Conservation (phyloP, 768 basidiomycete genomes). For the Calocera viscosa region DNA sequence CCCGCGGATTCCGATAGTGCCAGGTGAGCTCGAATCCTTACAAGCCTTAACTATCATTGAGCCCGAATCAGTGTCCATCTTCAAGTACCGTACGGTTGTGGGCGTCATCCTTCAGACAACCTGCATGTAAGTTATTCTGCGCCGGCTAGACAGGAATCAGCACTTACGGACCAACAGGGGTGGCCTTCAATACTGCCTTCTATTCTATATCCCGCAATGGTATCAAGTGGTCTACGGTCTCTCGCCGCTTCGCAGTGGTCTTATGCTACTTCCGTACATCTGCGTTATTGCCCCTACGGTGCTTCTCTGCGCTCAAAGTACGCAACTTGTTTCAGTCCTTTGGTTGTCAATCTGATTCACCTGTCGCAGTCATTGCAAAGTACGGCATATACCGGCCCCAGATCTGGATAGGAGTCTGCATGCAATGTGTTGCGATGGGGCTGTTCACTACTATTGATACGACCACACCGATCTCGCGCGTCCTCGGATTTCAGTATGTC, state of each 20-base stretch:
- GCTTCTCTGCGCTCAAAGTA: background rate
- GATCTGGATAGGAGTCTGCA: background rate
- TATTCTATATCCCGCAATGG: slow-evolving; percentile 6
- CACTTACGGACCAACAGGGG: background rate
- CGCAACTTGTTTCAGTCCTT: background rate
- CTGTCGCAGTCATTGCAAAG: background rate
- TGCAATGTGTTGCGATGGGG: background rate
- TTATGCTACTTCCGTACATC: slow-evolving; percentile 3
- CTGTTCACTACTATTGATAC: background rate
- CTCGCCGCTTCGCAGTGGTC: background rate
- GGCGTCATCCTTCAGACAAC: slow-evolving; percentile 23
- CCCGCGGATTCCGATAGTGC: slow-evolving; percentile 17
- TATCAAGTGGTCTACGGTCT: slow-evolving; percentile 5
- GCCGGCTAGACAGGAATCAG: too few relatives aligned
- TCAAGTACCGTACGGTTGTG: slow-evolving; percentile 23
- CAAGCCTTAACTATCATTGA: background rate
- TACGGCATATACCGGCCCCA: background rate
- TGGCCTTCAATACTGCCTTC: slow-evolving; percentile 1
- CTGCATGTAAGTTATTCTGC: background rate
- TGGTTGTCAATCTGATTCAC: background rate
- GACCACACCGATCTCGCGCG: background rate
- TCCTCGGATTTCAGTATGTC: background rate
- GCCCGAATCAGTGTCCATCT: slow-evolving; percentile 21
- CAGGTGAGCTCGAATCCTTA: slow-evolving; percentile 10
- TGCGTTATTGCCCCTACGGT: background rate